Evolutionary conservation across 768 basidiomycete species (phyloP).

Genomic region (Ramaria sp.): DNA sequence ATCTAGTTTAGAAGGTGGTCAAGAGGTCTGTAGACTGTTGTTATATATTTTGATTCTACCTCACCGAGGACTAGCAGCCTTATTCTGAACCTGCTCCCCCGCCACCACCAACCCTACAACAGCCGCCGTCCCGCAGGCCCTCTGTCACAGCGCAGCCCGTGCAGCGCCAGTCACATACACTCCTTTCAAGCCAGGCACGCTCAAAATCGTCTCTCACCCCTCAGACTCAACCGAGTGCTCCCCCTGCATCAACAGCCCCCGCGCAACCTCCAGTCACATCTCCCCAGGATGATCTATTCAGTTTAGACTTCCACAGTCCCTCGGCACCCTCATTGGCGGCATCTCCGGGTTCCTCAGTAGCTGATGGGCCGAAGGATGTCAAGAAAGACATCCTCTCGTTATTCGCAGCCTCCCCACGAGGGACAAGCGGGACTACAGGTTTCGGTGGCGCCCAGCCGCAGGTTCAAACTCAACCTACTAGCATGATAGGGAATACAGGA

Average conservation of each 20-base stretch:
- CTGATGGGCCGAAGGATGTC: slow-evolving; percentile 48
- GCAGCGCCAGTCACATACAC: slow-evolving; percentile 17
- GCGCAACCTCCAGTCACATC: slow-evolving; percentile 16
- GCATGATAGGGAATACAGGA: slow-evolving; percentile 43
- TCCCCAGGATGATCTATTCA: slow-evolving; percentile 60
- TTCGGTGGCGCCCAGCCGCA: slow-evolving; percentile 18
- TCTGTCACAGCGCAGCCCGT: slow-evolving; percentile 15
- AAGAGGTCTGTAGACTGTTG: background rate
- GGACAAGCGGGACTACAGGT: slow-evolving; percentile 17
- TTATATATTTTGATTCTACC: background rate
- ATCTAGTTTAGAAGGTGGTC: slow-evolving; percentile 48
- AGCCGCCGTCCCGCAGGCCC: background rate
- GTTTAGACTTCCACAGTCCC: slow-evolving; percentile 75
- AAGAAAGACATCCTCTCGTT: slow-evolving; percentile 83
- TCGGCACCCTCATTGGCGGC: slow-evolving; percentile 23
- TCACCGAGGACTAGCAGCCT: background rate
- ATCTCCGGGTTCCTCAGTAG: slow-evolving; percentile 9
- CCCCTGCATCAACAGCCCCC: slow-evolving; percentile 7
- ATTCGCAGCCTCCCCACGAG: slow-evolving; percentile 40
- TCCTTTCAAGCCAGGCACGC: slow-evolving; percentile 13
- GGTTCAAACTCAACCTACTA: slow-evolving; percentile 26
- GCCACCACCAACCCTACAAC: slow-evolving; percentile 12
- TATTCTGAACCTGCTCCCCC: slow-evolving; percentile 6
- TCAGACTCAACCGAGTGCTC: slow-evolving; percentile 1
- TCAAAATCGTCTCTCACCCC: slow-evolving; percentile 1